Percentiles rank a stretch among this genome's conserved stretches.
These are phyloP conservation scores for Dovyalis caffra DNA, from an alignment of 345 rosid genomes.

Conservation along the genomic window DNA sequence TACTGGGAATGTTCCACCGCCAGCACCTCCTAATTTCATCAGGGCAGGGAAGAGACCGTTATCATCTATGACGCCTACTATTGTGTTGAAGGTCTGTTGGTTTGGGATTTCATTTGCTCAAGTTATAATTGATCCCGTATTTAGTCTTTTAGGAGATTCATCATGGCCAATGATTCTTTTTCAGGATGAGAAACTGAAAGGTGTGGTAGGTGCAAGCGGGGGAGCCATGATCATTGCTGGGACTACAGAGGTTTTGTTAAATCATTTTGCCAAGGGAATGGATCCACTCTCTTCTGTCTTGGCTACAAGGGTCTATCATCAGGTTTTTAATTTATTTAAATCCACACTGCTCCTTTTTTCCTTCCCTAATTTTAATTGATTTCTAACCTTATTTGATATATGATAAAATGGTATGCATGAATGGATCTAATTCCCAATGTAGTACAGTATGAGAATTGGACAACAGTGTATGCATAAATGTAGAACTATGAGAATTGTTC, in stretches of 20 bases:
- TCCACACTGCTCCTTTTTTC: background rate
- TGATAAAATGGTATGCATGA: too few species aligned
- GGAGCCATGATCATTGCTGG: conserved; percentile 56
- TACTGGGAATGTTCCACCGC: conserved; percentile 26
- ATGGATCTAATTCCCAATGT: too few species aligned
- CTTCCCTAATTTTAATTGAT: too few species aligned
- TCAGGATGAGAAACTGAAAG: conserved; percentile 55
- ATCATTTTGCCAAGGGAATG: conserved; percentile 50
- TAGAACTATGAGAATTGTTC: too few species aligned
- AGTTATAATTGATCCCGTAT: too few species aligned
- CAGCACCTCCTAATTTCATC: conserved; percentile 52
- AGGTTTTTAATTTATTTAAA: conserved; percentile 40
- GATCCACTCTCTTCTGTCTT: conserved; percentile 55
- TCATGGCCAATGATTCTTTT: too few species aligned
- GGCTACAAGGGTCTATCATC: conserved; percentile 65
- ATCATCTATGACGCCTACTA: conserved; percentile 64
- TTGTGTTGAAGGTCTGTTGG: conserved; percentile 45
- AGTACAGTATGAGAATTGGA: too few species aligned
- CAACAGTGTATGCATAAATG: too few species aligned
- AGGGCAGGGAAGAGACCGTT: conserved; percentile 61
- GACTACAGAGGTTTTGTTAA: conserved; percentile 49
- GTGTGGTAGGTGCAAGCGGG: conserved; percentile 64
- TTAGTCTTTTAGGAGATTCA: too few species aligned
- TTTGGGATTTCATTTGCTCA: background rate
- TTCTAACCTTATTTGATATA: too few species aligned